Base-by-base conservation (phyloP, 148 eudicot species). In the Vaccinium darrowii region DNA sequence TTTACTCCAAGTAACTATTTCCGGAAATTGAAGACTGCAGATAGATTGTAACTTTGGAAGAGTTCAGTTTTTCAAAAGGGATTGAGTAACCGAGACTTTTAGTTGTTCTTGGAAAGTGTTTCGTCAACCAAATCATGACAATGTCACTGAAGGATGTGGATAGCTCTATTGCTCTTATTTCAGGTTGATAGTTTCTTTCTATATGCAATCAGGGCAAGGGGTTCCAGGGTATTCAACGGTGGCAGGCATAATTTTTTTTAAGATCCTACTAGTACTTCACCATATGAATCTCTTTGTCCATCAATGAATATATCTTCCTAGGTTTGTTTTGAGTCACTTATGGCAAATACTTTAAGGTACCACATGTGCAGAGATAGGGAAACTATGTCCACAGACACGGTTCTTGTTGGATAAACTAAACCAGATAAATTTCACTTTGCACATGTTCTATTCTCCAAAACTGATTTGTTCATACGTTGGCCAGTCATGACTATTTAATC, bases 141-240 rank as follows among this genome's bases (percentile, higher is more conserved):
- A 25, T 67, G 73, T 25, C 11, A 25, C 12, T 12, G 39, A 36
- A 8, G 30, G 33, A 75, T 43, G 3, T 19, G 78, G 52, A 47
- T 75, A 43, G 78, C 19, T 36, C 78, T 75, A 43, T 21, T 75
- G 51, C 27, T 43, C 78, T 47, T 16, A 75, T 75, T 43, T 75
- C 78, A 75, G 50, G 54, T 75, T 75, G 25, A 75, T 43, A 75
- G 19, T 36, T 43, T 39, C 25, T 75, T 75, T 36, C 36, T 73
- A 47, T 19, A 75, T 19, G 78, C 78, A 47, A 75, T 75, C 51
- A 75, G 52, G 78, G 25, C 57, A 23, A 51, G 56, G 54, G 81
- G 57, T 51, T 23, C 62, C 5, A 43, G 8, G 30, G 10, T 79
- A 14, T 27, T 79, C 51, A 79, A 50, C 25, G 19, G 82, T 8